Base-by-base conservation (phyloP, 768 basidiomycete species). In the Mycena vulgaris region DNA sequence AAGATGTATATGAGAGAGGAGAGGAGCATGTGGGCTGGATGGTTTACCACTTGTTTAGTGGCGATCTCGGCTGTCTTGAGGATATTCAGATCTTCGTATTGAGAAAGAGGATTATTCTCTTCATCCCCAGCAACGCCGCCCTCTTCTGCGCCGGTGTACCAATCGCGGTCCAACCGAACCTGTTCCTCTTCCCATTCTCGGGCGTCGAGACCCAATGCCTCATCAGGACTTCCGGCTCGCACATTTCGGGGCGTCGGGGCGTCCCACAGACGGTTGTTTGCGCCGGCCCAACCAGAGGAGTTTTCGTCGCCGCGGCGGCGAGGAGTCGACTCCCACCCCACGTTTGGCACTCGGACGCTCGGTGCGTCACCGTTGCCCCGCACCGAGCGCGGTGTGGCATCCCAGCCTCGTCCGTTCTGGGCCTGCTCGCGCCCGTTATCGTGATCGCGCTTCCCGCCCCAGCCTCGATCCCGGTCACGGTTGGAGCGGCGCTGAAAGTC, bases 121-220 rank as follows among this genome's bases (percentile, higher is more conserved):
- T 96, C 96, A 72, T 98, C 95, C 14, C 93, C 94, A 16, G 93
- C 93, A 23, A 96, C 83, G 2, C 89, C 91, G 25, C 93, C 94
- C 69, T 96, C 96, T 76, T 96, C 97, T 27, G 94, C 95, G 51
- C 93, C 92, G 60, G 90, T 92, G 78, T 99, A 99, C 98, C 98
- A 99, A 76, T 98, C 96, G 30, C 98, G 86, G 80, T 99, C 98
- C 76, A 98, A 78, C 68, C 88, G 87, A 16, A 96, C 87, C 79
- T 98, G 96, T 79, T 99, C 98, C 75, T 98, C 97, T 80, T 98
- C 98, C 98, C 97, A 99, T 76, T 98, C 97, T 57, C 93, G 86
- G 49, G 88, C 86, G 77, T 96, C 93, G 31, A 97, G 80, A 10
- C 88, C 90, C 23, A 89, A 80, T 17, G 88, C 87, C 53, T 85